A percentile compares a stretch with the other conserved stretches of the same genome.
Conservation (phyloP, 2,329 filamentous ascomycete species). For the Penicillium sp. region DNA sequence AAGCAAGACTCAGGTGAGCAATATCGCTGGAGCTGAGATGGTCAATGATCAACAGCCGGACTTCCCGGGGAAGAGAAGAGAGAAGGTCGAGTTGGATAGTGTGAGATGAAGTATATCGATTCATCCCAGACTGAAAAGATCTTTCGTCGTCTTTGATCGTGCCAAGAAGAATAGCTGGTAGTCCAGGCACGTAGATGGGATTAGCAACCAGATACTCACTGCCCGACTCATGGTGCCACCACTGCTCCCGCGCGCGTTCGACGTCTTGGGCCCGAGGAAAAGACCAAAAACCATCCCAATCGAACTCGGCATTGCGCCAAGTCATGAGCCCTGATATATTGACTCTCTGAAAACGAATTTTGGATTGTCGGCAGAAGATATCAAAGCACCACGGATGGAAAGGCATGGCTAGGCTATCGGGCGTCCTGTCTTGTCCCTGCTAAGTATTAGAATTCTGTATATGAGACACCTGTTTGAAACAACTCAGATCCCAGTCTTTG, state of each 20-base stretch:
- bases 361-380: conserved; percentile 19
- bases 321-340: conserved; percentile 11
- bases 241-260: conserved; percentile 3
- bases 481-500: neutral
- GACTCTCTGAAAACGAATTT: conserved; percentile 10
- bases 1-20: conserved; percentile 5
- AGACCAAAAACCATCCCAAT: neutral
- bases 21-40: conserved; percentile 10
- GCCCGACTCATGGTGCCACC: conserved; percentile 9
- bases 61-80: conserved; percentile 4
- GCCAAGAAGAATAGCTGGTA: conserved; percentile 4
- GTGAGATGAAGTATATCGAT: neutral
- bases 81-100: neutral
- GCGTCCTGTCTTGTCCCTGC: neutral
- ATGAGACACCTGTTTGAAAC: neutral
- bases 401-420: conserved; percentile 12
- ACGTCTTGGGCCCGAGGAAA: conserved; percentile 14
- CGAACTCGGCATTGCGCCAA: conserved; percentile 17
- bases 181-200: conserved; percentile 14
- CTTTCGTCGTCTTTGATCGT: neutral
- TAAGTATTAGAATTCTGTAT: neutral
- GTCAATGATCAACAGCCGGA: conserved; percentile 3
- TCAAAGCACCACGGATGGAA: conserved; percentile 26
- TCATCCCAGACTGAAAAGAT: neutral
- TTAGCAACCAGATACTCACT: conserved; percentile 18